Evolutionary conservation across 306 rosid species (phyloP), one percentile per base, ranked within the genome.

Genomic region (Gillenia trifoliata): DNA sequence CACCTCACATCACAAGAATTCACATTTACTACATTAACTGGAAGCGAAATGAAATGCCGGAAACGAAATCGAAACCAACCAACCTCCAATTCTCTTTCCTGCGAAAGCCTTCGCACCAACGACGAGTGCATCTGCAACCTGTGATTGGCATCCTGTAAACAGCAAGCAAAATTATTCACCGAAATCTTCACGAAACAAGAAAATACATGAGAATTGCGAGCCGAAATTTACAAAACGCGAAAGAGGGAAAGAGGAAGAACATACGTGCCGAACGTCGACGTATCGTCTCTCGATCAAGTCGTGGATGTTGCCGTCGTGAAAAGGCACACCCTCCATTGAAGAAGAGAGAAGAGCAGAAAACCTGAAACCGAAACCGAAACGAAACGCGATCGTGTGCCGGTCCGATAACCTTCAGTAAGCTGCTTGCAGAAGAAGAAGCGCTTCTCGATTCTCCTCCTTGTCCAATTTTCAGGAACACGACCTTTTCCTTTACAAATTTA

Each of bases 121-220:
- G 99, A 90, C 31, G 99, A 92, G 83, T 94, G 99, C 80, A 90
- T 86, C 87, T 86, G 98, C 83, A 94, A 79, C 77, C 84, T 74
- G 49, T 77, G 91, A 69, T 77, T 82, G 59, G 71, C 85, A 64
- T 85, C 93, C 99, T 86, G 71, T 34, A 75, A 26, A 64, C 60
- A 45, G 13, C 56, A 36, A 22, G 38, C 20, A 22, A 31, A 66
- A 28, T n/a, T 4, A 6, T 5, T 57, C 66, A 29, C 16, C 15
- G 3, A 11, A 11, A 19, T 43, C 52, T 5, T 47, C 20, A 47
- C 33, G 59, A 36, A 71, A 12, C 61, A 38, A 15, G 19, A 62
- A 47, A 30, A 17, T 30, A 22, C 40, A 62, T 16, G 38, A 40
- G 13, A 62, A 10, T 4, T 64, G 47, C 28, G 45, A 11, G 20